Evolutionary conservation across 345 rosid species (phyloP).

Genomic region (Acer negundo): DNA sequence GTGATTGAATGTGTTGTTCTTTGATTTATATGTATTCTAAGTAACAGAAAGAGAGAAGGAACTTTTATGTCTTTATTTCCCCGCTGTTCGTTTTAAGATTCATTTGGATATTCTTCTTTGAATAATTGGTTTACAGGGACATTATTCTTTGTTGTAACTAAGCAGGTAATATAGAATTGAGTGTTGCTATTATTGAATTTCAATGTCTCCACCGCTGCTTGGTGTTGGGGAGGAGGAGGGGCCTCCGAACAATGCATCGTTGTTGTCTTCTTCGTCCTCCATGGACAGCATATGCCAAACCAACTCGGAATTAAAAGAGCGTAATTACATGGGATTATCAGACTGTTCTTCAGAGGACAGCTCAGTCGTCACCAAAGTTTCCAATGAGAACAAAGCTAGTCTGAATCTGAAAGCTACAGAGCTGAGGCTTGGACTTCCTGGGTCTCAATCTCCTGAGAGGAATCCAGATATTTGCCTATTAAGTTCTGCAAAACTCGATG

Average conservation of each 20-base stretch:
- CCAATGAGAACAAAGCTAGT: slow-evolving; percentile 34
- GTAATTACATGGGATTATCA: slow-evolving; percentile 58
- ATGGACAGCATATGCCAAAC: slow-evolving; percentile 44
- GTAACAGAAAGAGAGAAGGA: neutral
- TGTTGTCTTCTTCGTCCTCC: slow-evolving; percentile 48
- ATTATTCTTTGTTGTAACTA: neutral
- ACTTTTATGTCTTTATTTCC: neutral
- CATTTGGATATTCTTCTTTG: slow-evolving; percentile 2
- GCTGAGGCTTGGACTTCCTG: slow-evolving; percentile 74
- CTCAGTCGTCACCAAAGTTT: slow-evolving; percentile 28
- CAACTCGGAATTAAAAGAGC: slow-evolving; percentile 40
- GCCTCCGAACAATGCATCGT: slow-evolving; percentile 43
- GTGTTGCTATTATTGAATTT: slow-evolving; percentile 19
- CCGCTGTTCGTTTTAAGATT: neutral
- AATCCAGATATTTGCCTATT: slow-evolving; percentile 34
- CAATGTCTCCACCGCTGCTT: slow-evolving; percentile 60
- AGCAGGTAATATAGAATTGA: slow-evolving; percentile 27
- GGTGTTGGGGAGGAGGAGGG: slow-evolving; percentile 51
- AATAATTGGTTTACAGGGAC: neutral
- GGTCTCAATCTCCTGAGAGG: slow-evolving; percentile 64
- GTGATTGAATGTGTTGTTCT: slow-evolving; percentile 8
- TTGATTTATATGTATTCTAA: neutral
- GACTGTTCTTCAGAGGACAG: slow-evolving; percentile 52
- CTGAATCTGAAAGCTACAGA: slow-evolving; percentile 68
- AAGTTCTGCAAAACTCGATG: slow-evolving; percentile 39